Evolutionary conservation across 805 yeast species (phyloP).

Genomic region (Metahyphopichia silvanorum): DNA sequence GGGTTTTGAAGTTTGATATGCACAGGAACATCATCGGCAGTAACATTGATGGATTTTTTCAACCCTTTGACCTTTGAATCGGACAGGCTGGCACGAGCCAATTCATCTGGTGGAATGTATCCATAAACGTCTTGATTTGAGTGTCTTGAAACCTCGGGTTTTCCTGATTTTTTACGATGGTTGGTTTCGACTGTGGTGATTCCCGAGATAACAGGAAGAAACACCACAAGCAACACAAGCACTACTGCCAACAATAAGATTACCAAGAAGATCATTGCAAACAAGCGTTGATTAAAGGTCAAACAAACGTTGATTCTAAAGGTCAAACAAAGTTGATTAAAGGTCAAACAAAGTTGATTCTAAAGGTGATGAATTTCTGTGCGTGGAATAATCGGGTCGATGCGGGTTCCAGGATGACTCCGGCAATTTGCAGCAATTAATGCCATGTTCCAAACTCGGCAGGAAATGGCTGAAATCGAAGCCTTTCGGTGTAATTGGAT

Average conservation of each 20-base stretch:
- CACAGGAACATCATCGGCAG: constrained; percentile 36
- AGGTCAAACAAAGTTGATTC: too few species aligned
- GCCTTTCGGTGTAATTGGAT: too few species aligned
- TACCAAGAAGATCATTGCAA: too few species aligned
- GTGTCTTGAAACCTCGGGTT: neutral
- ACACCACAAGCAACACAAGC: constrained; percentile 45
- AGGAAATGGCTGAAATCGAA: too few species aligned
- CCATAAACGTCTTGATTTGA: constrained; percentile 18
- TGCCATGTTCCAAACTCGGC: too few species aligned
- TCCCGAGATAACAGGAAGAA: constrained; percentile 37
- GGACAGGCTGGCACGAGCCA: constrained; percentile 11
- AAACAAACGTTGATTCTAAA: too few species aligned
- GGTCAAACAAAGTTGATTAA: too few species aligned
- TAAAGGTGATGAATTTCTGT: too few species aligned
- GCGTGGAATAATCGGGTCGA: too few species aligned
- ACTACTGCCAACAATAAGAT: constrained; percentile 40
- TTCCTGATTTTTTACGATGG: constrained; percentile 2
- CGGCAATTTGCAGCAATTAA: too few species aligned
- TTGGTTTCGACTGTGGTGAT: constrained; percentile 6
- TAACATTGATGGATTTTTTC: constrained; percentile 26
- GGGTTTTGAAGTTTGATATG: constrained; percentile 25
- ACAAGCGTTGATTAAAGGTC: too few species aligned
- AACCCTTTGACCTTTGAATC: constrained; percentile 18
- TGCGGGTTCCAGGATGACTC: too few species aligned
- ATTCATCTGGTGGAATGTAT: constrained; percentile 41